Percentiles rank a stretch among this genome's conserved stretches.
Evolutionary conservation across 2,329 filamentous ascomycete genomes (phyloP).

Genomic region (Aureobasidium subglaciale): DNA sequence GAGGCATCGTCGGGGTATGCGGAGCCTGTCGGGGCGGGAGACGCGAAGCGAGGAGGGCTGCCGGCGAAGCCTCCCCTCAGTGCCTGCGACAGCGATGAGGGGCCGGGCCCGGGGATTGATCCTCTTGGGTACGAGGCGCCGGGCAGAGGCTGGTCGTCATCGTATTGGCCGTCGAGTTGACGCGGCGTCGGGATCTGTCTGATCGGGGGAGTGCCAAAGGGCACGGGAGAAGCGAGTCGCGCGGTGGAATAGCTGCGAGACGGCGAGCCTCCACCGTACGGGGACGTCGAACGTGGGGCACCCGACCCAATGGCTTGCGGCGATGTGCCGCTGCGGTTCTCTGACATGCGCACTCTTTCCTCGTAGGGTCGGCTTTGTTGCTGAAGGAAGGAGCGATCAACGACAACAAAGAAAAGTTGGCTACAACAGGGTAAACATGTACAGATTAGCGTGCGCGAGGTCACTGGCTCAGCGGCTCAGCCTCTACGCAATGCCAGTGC

Average conservation of each 20-base stretch:
- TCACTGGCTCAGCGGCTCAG: conserved; percentile 12
- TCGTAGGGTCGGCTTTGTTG: neutral
- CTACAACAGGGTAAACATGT: neutral
- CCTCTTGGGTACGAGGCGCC: conserved; percentile 41
- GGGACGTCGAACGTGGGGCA: conserved; percentile 2
- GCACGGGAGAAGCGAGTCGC: conserved; percentile 49
- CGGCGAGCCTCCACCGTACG: conserved; percentile 15
- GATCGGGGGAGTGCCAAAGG: conserved; percentile 40
- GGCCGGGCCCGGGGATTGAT: conserved; percentile 66
- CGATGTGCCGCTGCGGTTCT: neutral
- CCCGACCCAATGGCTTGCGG: conserved; percentile 6
- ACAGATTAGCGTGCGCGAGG: conserved; percentile 7
- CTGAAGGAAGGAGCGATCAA: neutral
- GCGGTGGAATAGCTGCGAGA: conserved; percentile 37
- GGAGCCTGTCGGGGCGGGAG: conserved; percentile 46
- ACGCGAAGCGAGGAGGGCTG: conserved; percentile 62
- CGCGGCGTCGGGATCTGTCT: conserved; percentile 45
- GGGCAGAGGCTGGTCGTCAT: conserved; percentile 54
- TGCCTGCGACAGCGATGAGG: conserved; percentile 84
- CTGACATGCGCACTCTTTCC: neutral
- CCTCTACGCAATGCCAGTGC: too few relatives aligned
- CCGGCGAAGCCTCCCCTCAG: conserved; percentile 66
- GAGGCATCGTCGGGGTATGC: conserved; percentile 35
- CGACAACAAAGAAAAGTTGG: neutral
- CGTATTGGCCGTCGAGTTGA: conserved; percentile 34